These are phyloP conservation scores for Coccomyxa subellipsoidea DNA, from an alignment of 163 green algal genomes.

Conservation along the genomic window DNA sequence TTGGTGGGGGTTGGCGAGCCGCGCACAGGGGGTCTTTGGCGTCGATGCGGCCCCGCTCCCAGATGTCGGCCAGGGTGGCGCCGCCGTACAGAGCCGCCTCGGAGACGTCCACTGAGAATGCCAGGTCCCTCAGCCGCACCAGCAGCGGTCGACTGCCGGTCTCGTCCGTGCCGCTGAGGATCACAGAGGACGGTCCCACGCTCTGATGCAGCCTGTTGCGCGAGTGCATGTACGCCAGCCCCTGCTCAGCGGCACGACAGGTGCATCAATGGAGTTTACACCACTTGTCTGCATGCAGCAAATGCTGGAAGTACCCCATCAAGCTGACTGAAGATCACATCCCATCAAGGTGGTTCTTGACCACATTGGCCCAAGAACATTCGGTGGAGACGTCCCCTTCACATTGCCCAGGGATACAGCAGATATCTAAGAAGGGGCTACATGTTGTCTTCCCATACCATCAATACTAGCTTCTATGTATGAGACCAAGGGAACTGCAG, in stretches of 20 bases:
- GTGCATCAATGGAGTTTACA: not conserved
- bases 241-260: conserved; percentile 11
- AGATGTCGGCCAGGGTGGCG: conserved; percentile 44
- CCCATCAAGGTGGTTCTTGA: no score
- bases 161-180: conserved; percentile 39
- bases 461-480: no score
- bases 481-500: not conserved
- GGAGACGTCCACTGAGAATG: conserved; percentile 47
- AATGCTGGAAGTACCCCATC: no score
- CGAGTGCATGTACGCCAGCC: conserved; percentile 57
- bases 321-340: no score
- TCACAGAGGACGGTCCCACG: conserved; percentile 45
- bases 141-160: conserved; percentile 8
- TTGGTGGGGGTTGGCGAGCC: not conserved
- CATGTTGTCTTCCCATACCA: no score
- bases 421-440: no score
- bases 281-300: not conserved
- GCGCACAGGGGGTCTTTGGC: conserved; percentile 26
- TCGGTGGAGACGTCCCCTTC: not conserved
- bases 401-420: not conserved
- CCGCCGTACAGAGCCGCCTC: conserved; percentile 28
- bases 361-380: not conserved
- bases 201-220: conserved; percentile 49
- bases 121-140: conserved; percentile 41
- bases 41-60: conserved; percentile 27